Evolutionary conservation across 2,329 filamentous ascomycete species (phyloP), one percentile per base, ranked within the genome.

Genomic region (Fusarium verrucosum): DNA sequence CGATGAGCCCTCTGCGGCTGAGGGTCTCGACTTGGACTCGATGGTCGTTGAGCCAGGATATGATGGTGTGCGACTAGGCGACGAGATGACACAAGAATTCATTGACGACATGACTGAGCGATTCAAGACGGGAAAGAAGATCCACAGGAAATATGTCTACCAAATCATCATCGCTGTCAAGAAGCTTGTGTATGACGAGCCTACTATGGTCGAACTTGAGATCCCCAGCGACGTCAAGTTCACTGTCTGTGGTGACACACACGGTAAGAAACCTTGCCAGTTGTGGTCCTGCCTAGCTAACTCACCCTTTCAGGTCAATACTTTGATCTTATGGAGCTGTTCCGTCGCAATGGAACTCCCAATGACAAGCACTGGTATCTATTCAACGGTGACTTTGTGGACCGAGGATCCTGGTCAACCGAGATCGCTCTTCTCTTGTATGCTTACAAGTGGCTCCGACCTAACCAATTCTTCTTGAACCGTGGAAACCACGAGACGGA

Each of bases 351-450:
- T 71, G 95, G 95, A 37, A 86, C 84, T 65, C 95, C 95, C 0
- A 87, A 85, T 16, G 92, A 94, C 62, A 92, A 91, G 75, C 93
- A 98, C 76, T 91, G 89, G 77, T 99, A 98, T 76, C 85, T 99
- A 13, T 99, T 99, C 85, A 99, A 99, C 77, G 95, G 95, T 66
- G 95, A 99, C 79, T 99, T 99, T 74, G 95, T 99, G 50, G 95
- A 99, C 76, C 88, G 95, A 75, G 95, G 95, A 25, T 97, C 93
- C 33, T 99, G 95, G 95, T 98, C 94, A 8, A 93, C 89, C n/a
- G 95, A 99, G 77, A 96, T 99, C 70, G 94, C 93, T 11, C 84
- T 99, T 42, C 83, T 97, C 11, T 83, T 99, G 19, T 99, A 97
- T 77, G 91, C 94, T 40, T 96, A 97, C 85, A 99, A 99, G 82